Evolutionary conservation across 768 basidiomycete genomes (phyloP).

Genomic region (Suillus clintonianus): DNA sequence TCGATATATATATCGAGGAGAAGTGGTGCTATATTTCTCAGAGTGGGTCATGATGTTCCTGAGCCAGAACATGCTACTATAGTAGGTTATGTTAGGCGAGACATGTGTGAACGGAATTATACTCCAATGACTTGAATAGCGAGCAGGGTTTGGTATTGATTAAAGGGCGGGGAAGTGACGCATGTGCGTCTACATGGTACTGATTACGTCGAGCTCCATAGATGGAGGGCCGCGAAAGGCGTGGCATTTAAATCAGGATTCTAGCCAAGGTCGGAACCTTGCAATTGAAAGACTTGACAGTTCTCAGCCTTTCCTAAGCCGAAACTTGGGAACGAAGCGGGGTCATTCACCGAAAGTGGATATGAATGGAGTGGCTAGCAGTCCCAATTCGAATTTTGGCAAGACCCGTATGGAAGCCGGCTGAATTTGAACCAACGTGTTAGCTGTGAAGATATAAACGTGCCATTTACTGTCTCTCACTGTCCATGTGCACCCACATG

Average conservation of each 20-base stretch:
- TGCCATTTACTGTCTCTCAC: constrained; percentile 2
- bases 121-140: constrained; percentile 18
- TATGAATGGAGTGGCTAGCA: constrained; percentile 1
- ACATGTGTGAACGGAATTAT: constrained; percentile 8
- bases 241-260: constrained; percentile 5
- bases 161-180: constrained; percentile 1
- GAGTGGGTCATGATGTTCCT: background rate
- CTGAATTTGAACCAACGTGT: constrained; percentile 22
- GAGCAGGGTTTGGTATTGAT: constrained; percentile 10
- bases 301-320: constrained; percentile 9
- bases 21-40: background rate
- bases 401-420: constrained; percentile 18
- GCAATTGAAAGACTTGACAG: background rate
- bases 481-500: background rate
- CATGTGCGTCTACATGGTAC: constrained; percentile 1
- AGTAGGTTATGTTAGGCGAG: background rate
- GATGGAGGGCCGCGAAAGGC: constrained; percentile 10
- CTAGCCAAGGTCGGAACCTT: constrained; percentile 4
- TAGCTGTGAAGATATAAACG: constrained; percentile 11
- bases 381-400: constrained; percentile 6
- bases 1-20: background rate
- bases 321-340: constrained; percentile 7
- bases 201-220: constrained; percentile 15
- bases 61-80: background rate
- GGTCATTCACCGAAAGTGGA: constrained; percentile 15